Evolutionary conservation across 495 filamentous ascomycete genomes (phyloP).

Genomic region (Margaritispora aquatica): DNA sequence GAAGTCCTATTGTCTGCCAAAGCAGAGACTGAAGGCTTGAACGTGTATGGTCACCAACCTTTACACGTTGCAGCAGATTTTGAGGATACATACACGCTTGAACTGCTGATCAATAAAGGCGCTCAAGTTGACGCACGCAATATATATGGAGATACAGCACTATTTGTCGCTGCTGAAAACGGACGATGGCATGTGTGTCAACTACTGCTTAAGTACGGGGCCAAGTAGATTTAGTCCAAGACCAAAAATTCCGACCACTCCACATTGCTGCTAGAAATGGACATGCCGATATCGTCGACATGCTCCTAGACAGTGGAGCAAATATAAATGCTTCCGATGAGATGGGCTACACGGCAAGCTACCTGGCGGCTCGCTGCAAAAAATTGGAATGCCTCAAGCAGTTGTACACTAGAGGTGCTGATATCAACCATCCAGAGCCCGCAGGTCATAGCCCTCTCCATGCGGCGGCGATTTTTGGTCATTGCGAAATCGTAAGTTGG

Average conservation of each 20-base stretch:
- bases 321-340: not conserved
- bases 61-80: no score
- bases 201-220: no score
- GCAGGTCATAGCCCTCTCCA: not conserved
- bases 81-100: no score
- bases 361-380: not conserved
- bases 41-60: no score
- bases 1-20: no score
- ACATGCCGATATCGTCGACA: not conserved
- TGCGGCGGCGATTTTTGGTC: not conserved
- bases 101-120: no score
- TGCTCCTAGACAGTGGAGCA: not conserved
- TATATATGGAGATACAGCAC: no score
- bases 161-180: no score
- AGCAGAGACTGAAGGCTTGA: no score
- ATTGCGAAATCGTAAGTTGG: not conserved
- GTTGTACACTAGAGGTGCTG: not conserved
- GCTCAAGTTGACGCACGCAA: no score
- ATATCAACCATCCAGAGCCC: not conserved
- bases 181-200: no score
- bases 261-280: not conserved
- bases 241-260: not conserved
- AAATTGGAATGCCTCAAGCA: not conserved
- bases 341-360: not conserved
- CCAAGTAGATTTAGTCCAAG: no score